A percentile compares a stretch with the other conserved stretches of the same genome.
Evolutionary conservation across 2,329 filamentous ascomycete species (phyloP).

Genomic region (Cladosporium sp.): DNA sequence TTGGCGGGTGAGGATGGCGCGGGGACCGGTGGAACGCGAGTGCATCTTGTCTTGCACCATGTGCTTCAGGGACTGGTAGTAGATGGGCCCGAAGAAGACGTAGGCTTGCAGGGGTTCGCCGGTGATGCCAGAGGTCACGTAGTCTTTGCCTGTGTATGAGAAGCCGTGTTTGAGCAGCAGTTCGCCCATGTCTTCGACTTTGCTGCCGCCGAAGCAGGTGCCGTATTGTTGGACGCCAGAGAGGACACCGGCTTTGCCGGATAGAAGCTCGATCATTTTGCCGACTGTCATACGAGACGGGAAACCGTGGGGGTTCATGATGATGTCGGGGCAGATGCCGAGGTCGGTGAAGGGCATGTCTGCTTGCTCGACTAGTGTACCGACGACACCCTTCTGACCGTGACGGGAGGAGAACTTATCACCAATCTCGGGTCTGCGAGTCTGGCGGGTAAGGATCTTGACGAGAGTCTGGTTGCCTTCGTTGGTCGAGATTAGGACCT

Average conservation of each 20-base stretch:
- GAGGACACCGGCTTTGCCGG: slow-evolving; percentile 89
- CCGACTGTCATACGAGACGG: slow-evolving; percentile 99
- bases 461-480: slow-evolving; percentile 83
- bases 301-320: slow-evolving; percentile 99
- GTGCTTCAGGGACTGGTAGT: slow-evolving; percentile 99
- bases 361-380: slow-evolving; percentile 93
- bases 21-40: slow-evolving; percentile 83
- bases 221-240: slow-evolving; percentile 86
- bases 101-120: slow-evolving; percentile 93
- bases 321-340: slow-evolving; percentile 93
- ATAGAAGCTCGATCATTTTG: slow-evolving; percentile 92
- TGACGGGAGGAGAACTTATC: slow-evolving; percentile 99
- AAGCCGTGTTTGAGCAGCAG: slow-evolving; percentile 86
- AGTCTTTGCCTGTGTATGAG: slow-evolving; percentile 96
- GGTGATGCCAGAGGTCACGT: slow-evolving; percentile 90
- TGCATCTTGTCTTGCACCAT: slow-evolving; percentile 99
- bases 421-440: slow-evolving; percentile 87
- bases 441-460: slow-evolving; percentile 96
- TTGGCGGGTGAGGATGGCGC: slow-evolving; percentile 89
- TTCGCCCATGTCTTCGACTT: slow-evolving; percentile 83
- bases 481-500: slow-evolving; percentile 89
- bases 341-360: slow-evolving; percentile 94
- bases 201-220: slow-evolving; percentile 80
- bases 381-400: slow-evolving; percentile 96
- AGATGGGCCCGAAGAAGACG: slow-evolving; percentile 98